phyloP scores from a whole-genome alignment of 2,329 filamentous ascomycete species.

The Penicillium sp. region DNA sequence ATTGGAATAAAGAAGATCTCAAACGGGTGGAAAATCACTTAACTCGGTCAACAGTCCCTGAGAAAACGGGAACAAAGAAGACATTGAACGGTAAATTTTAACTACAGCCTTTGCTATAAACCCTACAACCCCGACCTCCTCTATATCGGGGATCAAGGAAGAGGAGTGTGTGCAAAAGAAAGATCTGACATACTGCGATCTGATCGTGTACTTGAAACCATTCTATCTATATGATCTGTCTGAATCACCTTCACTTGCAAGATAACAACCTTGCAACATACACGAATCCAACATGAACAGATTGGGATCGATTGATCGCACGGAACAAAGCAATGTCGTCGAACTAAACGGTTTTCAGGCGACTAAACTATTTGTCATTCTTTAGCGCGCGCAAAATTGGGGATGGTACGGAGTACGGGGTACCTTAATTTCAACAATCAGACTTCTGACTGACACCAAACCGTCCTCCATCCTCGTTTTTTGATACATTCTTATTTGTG shows the following conservation, averaged over 20 bases:
- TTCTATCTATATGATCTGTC: slow-evolving; percentile 7
- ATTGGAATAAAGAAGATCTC: neutral
- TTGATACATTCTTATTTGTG: slow-evolving; percentile 4
- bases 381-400: neutral
- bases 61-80: neutral
- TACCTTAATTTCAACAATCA: too few species aligned
- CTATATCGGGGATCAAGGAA: slow-evolving; percentile 11
- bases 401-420: neutral
- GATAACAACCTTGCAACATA: neutral
- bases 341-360: neutral
- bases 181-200: neutral
- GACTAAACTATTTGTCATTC: neutral
- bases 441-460: too few species aligned
- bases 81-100: too few species aligned
- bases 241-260: too few species aligned
- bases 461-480: too few species aligned
- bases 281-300: neutral
- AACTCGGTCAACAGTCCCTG: too few species aligned
- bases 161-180: too few species aligned
- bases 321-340: neutral
- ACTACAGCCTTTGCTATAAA: too few species aligned
- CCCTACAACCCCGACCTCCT: neutral
- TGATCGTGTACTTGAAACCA: slow-evolving; percentile 2
- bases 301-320: neutral
- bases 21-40: too few species aligned